Evolutionary conservation across 2,329 filamentous ascomycete species (phyloP).

Genomic region (Sphaerulina musiva): DNA sequence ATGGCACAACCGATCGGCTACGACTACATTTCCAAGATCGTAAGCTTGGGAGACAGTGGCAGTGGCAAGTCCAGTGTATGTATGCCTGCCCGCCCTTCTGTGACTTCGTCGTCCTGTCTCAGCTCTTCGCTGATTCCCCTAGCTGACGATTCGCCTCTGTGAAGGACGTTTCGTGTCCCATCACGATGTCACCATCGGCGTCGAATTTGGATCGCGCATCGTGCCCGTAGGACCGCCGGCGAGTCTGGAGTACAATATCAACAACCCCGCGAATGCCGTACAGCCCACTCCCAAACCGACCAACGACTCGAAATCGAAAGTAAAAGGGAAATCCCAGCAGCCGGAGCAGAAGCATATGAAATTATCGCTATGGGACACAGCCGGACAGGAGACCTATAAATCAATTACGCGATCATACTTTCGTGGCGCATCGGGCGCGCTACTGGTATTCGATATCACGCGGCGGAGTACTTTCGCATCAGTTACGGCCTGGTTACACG

Average conservation of each 20-base stretch:
- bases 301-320: constrained; percentile 30
- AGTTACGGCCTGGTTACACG: constrained; percentile 87
- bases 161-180: constrained; percentile 88
- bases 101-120: constrained; percentile 4
- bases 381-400: constrained; percentile 96
- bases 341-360: constrained; percentile 73
- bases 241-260: constrained; percentile 51
- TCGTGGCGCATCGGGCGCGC: constrained; percentile 66
- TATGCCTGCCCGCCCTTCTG: neutral
- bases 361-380: constrained; percentile 89
- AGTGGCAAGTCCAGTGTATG: constrained; percentile 79
- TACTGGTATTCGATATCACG: constrained; percentile 93
- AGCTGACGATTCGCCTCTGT: constrained; percentile 89
- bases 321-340: constrained; percentile 34
- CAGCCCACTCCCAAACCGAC: constrained; percentile 14
- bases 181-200: constrained; percentile 95
- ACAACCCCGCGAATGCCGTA: constrained; percentile 39
- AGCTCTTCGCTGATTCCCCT: constrained; percentile 26
- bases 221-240: constrained; percentile 84
- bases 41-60: constrained; percentile 93
- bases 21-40: constrained; percentile 99
- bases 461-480: constrained; percentile 77
- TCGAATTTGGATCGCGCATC: constrained; percentile 90
- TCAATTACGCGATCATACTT: constrained; percentile 93
- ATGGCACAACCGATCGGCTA: constrained; percentile 55